Base-by-base conservation (phyloP, 345 rosid species). In the Eutrema yunnanense region DNA sequence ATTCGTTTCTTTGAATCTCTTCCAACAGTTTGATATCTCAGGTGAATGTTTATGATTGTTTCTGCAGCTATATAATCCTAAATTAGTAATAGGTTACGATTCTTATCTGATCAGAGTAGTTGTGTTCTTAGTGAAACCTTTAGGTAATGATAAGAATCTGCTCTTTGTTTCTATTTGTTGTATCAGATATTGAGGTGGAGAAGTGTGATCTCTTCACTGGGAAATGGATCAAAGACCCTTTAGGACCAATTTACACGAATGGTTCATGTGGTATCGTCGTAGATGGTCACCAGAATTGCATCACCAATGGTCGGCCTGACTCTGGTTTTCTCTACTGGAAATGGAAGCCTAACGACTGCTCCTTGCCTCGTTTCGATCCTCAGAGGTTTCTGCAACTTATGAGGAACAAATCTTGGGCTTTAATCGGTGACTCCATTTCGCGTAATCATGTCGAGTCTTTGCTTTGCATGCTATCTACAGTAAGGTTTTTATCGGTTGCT, bases 361-460 rank as follows among this genome's bases (percentile, higher is more conserved):
- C 84, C 40, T 76, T 95, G 74, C 92, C 93, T 56, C 85, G 74
- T 1, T 95, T 95, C 36, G 84, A 88, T 81, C 82, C 92, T 41
- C 60, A 40, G 30, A 85, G 73, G 30, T 87, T 93, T 79, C 87
- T 93, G 0, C 82, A 80, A 33, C 76, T 86, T 62, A 90, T 90
- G 98, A 87, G 87, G 77, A 78, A 86, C 44, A 93, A 90, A 73
- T 66, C 83, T 1, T 93, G 94, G 97, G 98, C 87, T 14, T 67
- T 93, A 53, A 82, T 93, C 6, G 98, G 98, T 29, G 98, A 93
- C 82, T 93, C 98, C 3, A 93, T 93, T 58, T 85, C 98, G 2
- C 98, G 98, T 62, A 90, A 93, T 82, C 96, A 93, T 81, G 94
- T 86, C 5, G 89, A 90, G 82, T 93, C 98, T 22, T 76, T 93